These are phyloP conservation scores for Alternaria sp. DNA, from an alignment of 2,329 filamentous ascomycete genomes.

Conservation along the genomic window DNA sequence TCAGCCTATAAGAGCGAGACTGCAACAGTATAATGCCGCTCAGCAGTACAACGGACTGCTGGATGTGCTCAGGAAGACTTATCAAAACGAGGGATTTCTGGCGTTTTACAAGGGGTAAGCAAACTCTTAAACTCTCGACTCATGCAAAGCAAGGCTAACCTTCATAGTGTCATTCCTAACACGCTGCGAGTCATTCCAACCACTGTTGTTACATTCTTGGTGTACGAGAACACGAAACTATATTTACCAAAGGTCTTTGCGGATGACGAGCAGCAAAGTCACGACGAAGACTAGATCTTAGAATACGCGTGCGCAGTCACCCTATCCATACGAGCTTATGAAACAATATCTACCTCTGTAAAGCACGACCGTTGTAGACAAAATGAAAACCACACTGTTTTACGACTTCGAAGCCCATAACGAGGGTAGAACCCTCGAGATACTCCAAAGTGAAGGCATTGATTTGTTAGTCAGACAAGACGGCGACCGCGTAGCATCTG, in stretches of 20 bases:
- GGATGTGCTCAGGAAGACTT: slow-evolving; percentile 78
- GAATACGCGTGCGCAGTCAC: background rate
- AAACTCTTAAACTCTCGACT: background rate
- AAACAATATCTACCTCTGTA: background rate
- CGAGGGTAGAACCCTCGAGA: background rate
- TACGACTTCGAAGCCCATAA: background rate
- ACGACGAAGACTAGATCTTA: slow-evolving; percentile 44
- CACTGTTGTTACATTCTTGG: slow-evolving; percentile 95
- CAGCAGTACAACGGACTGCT: slow-evolving; percentile 74
- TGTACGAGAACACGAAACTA: slow-evolving; percentile 91
- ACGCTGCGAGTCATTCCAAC: slow-evolving; percentile 91
- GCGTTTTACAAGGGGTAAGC: slow-evolving; percentile 86
- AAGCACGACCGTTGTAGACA: background rate
- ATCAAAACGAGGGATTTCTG: slow-evolving; percentile 76
- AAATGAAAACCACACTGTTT: background rate
- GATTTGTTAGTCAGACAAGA: background rate
- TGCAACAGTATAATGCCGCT: slow-evolving; percentile 89
- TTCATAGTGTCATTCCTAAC: slow-evolving; percentile 72
- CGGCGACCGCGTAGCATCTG: background rate
- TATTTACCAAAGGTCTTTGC: slow-evolving; percentile 63
- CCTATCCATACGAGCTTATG: background rate
- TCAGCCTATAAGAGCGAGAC: slow-evolving; percentile 84
- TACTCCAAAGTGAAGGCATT: background rate
- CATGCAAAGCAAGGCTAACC: slow-evolving; percentile 12
- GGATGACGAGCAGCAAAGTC: slow-evolving; percentile 43